A percentile compares a stretch with the other conserved stretches of the same genome.
phyloP scores from a whole-genome alignment of 228 moss, liverwort and hornwort species.

The Sphagnum magellanicum region DNA sequence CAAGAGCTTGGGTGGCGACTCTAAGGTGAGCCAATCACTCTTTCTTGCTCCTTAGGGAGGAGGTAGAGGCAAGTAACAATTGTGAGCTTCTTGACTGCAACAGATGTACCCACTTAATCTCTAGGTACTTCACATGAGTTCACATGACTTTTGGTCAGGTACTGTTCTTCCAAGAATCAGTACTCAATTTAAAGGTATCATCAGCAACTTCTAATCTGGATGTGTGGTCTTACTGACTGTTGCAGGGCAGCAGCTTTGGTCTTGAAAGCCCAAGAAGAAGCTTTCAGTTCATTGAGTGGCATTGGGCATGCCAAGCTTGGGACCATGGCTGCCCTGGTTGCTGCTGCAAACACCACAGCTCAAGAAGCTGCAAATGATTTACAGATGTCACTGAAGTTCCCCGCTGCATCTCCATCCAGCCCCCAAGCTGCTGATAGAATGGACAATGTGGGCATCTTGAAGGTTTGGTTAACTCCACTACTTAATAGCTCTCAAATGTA shows the following conservation, averaged over 20 bases:
- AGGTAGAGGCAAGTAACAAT: neutral
- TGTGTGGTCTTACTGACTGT: conserved; percentile 8
- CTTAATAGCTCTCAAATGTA: neutral
- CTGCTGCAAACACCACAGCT: conserved; percentile 96
- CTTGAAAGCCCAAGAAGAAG: conserved; percentile 93
- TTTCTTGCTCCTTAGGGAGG: neutral
- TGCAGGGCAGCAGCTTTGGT: conserved; percentile 89
- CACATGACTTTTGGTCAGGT: neutral
- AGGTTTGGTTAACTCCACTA: conserved; percentile 32
- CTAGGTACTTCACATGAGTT: neutral
- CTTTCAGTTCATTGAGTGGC: conserved; percentile 91
- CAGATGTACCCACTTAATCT: neutral
- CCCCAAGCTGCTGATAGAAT: conserved; percentile 25
- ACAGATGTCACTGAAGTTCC: conserved; percentile 62
- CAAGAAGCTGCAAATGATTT: conserved; percentile 90
- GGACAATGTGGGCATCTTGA: conserved; percentile 73
- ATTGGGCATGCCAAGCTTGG: conserved; percentile 93
- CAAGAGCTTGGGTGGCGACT: conserved; percentile 93
- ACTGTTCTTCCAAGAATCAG: neutral
- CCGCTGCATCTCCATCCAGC: conserved; percentile 20
- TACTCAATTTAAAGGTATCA: neutral
- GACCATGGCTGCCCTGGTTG: conserved; percentile 88
- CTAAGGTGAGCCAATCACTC: conserved; percentile 43
- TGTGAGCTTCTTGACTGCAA: neutral
- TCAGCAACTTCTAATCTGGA: neutral